These are phyloP conservation scores for Vitrella brassicaformis DNA, from an alignment of 73 alveolate species.

Conservation along the genomic window DNA sequence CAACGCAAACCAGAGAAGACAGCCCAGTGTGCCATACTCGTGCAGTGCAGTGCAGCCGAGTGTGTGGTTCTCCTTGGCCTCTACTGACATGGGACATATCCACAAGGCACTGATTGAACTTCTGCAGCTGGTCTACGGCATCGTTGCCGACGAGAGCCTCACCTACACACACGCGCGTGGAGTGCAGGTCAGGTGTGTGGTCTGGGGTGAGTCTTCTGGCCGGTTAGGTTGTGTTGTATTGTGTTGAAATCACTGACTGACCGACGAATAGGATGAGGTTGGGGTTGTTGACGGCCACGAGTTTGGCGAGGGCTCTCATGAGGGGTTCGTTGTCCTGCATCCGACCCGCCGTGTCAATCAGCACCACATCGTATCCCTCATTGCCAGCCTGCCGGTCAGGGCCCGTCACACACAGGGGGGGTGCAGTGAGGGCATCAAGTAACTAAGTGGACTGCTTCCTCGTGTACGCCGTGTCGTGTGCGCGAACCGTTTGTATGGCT, in stretches of 20 bases:
- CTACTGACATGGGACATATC: slow-evolving; percentile 24
- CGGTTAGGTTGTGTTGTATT: too few species aligned
- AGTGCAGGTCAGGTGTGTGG: too few species aligned
- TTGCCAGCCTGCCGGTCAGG: not conserved
- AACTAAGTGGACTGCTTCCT: too few species aligned
- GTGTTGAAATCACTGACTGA: not conserved
- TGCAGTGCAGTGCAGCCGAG: too few species aligned
- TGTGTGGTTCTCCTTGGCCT: too few species aligned
- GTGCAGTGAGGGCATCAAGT: too few species aligned
- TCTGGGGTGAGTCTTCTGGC: too few species aligned
- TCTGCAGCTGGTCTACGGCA: slow-evolving; percentile 81
- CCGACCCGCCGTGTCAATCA: slow-evolving; percentile 99
- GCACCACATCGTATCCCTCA: slow-evolving; percentile 76
- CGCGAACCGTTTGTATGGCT: too few species aligned
- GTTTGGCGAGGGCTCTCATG: slow-evolving; percentile 92
- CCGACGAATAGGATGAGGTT: slow-evolving; percentile 60
- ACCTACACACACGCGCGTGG: slow-evolving; percentile 74
- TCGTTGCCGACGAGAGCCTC: slow-evolving; percentile 99
- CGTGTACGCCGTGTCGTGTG: too few species aligned
- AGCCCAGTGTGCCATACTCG: too few species aligned
- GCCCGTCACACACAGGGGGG: too few species aligned
- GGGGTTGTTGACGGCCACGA: slow-evolving; percentile 92
- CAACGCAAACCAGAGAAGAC: too few species aligned
- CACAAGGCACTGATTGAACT: slow-evolving; percentile 34
- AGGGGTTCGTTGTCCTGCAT: slow-evolving; percentile 99